Evolutionary conservation across 1,284 basidiomycete species (phyloP).

Genomic region (Ganoderma sp.): DNA sequence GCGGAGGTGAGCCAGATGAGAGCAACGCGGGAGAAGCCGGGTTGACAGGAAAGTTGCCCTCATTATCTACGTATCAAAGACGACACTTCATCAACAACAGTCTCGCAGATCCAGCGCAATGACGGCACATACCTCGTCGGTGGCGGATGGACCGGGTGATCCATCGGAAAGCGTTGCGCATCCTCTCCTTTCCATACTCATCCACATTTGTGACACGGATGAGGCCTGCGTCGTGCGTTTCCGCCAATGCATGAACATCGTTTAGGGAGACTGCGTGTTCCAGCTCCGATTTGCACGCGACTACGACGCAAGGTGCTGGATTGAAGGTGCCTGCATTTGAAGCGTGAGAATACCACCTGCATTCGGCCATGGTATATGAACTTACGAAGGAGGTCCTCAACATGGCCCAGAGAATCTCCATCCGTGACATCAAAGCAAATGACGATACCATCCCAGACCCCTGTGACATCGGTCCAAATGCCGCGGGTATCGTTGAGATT

Average conservation of each 20-base stretch:
- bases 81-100: background rate
- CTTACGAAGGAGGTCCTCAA: conserved; percentile 69
- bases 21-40: conserved; percentile 73
- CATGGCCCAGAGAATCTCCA: conserved; percentile 61
- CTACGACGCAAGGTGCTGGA: conserved; percentile 63
- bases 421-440: conserved; percentile 78
- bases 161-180: conserved; percentile 70
- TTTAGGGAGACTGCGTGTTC: conserved; percentile 55
- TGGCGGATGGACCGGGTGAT: conserved; percentile 60
- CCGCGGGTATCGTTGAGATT: conserved; percentile 33
- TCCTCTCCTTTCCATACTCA: conserved; percentile 62
- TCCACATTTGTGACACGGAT: conserved; percentile 62
- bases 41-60: conserved; percentile 53
- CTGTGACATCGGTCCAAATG: conserved; percentile 52
- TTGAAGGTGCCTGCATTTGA: conserved; percentile 56
- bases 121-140: conserved; percentile 53
- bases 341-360: background rate
- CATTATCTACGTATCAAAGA: conserved; percentile 25
- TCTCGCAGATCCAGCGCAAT: background rate
- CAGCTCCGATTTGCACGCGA: conserved; percentile 80
- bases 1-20: conserved; percentile 47
- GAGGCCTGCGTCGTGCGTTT: conserved; percentile 69
- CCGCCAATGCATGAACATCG: conserved; percentile 51
- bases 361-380: conserved; percentile 19
- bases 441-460: conserved; percentile 69